Evolutionary conservation across 352 stramenopile genomes (phyloP).

Genomic region (Phytophthora vignae): DNA sequence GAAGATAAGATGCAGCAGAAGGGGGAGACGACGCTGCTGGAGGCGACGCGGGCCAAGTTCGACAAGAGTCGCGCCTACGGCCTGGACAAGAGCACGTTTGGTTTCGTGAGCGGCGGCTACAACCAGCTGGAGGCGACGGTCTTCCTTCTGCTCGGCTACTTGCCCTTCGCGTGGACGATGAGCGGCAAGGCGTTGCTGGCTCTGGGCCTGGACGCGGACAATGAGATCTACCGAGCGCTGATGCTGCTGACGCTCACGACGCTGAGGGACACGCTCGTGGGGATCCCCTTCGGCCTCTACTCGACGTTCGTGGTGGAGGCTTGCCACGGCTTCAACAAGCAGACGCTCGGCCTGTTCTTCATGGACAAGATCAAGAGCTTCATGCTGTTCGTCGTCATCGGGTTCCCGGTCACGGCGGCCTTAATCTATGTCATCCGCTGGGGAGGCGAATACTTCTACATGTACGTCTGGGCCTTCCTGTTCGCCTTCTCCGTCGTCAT

Average conservation of each 20-base stretch:
- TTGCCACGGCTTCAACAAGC: conserved; percentile 98
- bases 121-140: conserved; percentile 81
- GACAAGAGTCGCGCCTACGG: conserved; percentile 94
- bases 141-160: conserved; percentile 92
- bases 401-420: conserved; percentile 66
- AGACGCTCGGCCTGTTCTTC: conserved; percentile 94
- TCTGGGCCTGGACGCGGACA: conserved; percentile 60
- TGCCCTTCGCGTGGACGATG: conserved; percentile 95
- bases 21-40: conserved; percentile 67
- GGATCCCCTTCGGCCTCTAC: conserved; percentile 87
- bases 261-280: conserved; percentile 63
- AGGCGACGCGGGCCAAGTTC: conserved; percentile 92
- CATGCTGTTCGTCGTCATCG: conserved; percentile 85
- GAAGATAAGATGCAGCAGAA: conserved; percentile 15
- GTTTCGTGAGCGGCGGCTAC: conserved; percentile 92
- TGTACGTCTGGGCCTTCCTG: conserved; percentile 97
- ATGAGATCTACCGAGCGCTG: conserved; percentile 89
- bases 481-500: conserved; percentile 95
- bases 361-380: conserved; percentile 96
- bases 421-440: conserved; percentile 81
- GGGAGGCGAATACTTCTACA: conserved; percentile 78
- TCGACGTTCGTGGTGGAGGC: conserved; percentile 97
- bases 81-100: conserved; percentile 96
- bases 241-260: conserved; percentile 77
- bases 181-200: conserved; percentile 67